Evolutionary conservation across 805 yeast genomes (phyloP).

Genomic region (Pichia cabralensis): DNA sequence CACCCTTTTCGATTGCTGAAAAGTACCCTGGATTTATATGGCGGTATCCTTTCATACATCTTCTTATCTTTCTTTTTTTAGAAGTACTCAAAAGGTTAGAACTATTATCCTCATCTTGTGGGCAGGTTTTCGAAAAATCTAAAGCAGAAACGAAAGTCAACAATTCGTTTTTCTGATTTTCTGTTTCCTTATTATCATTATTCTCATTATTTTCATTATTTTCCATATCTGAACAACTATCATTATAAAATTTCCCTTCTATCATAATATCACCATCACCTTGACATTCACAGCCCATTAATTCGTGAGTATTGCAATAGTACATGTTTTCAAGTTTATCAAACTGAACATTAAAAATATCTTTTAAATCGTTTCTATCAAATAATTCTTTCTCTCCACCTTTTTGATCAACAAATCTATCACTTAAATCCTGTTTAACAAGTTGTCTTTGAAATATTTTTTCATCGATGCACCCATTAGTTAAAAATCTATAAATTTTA

Average conservation of each 20-base stretch:
- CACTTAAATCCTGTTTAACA: constrained; percentile 71
- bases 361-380: constrained; percentile 56
- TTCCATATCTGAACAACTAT: constrained; percentile 1
- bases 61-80: constrained; percentile 31
- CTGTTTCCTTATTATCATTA: constrained; percentile 14
- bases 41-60: constrained; percentile 50
- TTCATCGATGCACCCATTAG: constrained; percentile 90
- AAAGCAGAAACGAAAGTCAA: constrained; percentile 50
- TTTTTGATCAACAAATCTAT: constrained; percentile 46
- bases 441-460: constrained; percentile 88
- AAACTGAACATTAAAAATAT: constrained; percentile 50
- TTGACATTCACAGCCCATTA: constrained; percentile 52
- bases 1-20: constrained; percentile 4
- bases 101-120: constrained; percentile 16
- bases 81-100: constrained; percentile 22
- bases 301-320: constrained; percentile 65
- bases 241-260: constrained; percentile 7
- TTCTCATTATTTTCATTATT: constrained; percentile 7
- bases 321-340: constrained; percentile 1
- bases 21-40: constrained; percentile 45
- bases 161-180: constrained; percentile 2
- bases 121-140: constrained; percentile 26
- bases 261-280: constrained; percentile 38
- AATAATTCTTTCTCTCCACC: constrained; percentile 51
- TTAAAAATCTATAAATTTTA: constrained; percentile 69